Percentiles rank a stretch among this genome's conserved stretches.
Conservation (phyloP, 176 grass and related monocot species). For the Alopecurus myosuroides region DNA sequence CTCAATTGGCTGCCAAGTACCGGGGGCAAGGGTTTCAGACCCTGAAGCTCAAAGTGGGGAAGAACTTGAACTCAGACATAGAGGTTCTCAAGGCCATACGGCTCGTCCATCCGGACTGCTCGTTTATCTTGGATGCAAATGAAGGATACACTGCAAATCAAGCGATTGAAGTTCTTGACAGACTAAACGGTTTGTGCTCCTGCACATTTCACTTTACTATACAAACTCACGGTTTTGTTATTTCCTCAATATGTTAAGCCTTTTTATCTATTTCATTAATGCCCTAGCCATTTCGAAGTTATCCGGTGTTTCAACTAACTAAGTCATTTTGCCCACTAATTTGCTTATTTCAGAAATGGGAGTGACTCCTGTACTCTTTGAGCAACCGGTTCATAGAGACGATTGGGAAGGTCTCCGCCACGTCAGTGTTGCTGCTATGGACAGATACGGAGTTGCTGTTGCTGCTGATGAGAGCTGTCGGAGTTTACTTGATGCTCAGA, state of each 20-base stretch:
- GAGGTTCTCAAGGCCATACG: conserved; percentile 80
- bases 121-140: conserved; percentile 91
- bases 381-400: conserved; percentile 92
- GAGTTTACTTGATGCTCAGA: conserved; percentile 62
- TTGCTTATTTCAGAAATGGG: conserved; percentile 95
- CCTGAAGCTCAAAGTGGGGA: conserved; percentile 89
- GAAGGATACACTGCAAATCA: conserved; percentile 80
- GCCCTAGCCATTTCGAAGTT: neutral
- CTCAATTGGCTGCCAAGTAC: conserved; percentile 83
- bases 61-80: conserved; percentile 80
- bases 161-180: conserved; percentile 95
- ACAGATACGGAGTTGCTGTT: conserved; percentile 72
- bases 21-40: conserved; percentile 72
- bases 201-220: neutral
- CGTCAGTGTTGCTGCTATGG: conserved; percentile 69
- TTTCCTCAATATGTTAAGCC: neutral
- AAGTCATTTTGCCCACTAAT: neutral
- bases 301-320: neutral
- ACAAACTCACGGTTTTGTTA: neutral
- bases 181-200: conserved; percentile 60
- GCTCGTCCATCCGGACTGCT: conserved; percentile 70
- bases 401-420: conserved; percentile 83
- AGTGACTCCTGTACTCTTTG: conserved; percentile 80
- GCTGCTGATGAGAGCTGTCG: conserved; percentile 96
- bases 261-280: neutral